Base-by-base conservation (phyloP, 169 alveolate species). In the Plasmodium falciparum region DNA sequence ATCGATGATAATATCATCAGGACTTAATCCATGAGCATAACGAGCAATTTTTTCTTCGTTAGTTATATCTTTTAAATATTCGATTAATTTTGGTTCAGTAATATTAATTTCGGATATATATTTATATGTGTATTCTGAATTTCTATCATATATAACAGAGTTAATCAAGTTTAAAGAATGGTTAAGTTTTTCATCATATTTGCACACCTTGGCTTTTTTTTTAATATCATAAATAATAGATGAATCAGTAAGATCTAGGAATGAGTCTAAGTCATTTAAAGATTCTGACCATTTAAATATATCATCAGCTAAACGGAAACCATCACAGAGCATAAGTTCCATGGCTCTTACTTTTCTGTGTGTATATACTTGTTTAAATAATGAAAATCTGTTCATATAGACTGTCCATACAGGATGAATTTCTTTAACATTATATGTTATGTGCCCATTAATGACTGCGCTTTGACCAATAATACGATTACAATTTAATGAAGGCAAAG, bases 311-410 rank as follows among this genome's bases (percentile, higher is more conserved):
- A 83, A 45, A 6, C 91, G 91, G 59, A 72, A 74, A 8, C 93
- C 91, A 86, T 94, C 97, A 61, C 93, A 78, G 13, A 96, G 17
- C 93, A 94, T 95, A 29, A 93, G 76, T 54, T 96, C 98, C 72
- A 95, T 74, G 1, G 96, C 96, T 73, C 92, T 88, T 11, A 93
- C 92, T 39, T 93, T 92, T 61, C 94, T 69, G 88, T 96, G 97
- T 29, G 90, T 75, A 88, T 97, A 97, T 86, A 94, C 93, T 26
- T 91, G 93, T 43, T 93, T 90, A 85, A 89, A 86, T 45, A 97
- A 80, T 24, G 94, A 91, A 80, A 89, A 96, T 63, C 97, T 93
- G 13, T 94, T 92, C 70, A 90, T 62, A 88, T 93, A 96, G 52
- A 96, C 93, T 24, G 93, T 93, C 89, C 76, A 89, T 5, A 96